A percentile compares a stretch with the other conserved stretches of the same genome.
These are phyloP conservation scores for Striga asiatica DNA, from an alignment of 257 asterid genomes.

Conservation along the genomic window DNA sequence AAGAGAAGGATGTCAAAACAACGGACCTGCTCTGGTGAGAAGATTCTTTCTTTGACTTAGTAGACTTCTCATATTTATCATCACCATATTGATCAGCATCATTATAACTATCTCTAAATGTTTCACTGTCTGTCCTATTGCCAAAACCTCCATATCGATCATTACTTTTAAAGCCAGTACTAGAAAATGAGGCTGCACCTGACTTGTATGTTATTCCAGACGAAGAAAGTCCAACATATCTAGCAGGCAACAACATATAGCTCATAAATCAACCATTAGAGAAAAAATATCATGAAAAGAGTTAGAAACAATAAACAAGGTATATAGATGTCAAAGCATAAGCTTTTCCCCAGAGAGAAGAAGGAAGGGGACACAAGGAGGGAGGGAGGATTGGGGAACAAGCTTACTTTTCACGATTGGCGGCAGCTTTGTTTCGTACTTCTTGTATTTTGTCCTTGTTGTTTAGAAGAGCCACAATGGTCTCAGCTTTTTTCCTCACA, in stretches of 20 bases:
- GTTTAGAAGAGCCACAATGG: constrained; percentile 62
- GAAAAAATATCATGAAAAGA: constrained; percentile 6
- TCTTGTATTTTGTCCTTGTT: constrained; percentile 86
- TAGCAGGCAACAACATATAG: constrained; percentile 20
- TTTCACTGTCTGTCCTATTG: constrained; percentile 37
- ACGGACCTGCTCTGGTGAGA: constrained; percentile 56
- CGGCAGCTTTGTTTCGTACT: constrained; percentile 75
- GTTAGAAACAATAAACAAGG: constrained; percentile 10
- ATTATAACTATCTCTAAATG: constrained; percentile 36
- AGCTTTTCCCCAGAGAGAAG: too few relatives aligned
- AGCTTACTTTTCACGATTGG: constrained; percentile 88
- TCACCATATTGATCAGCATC: constrained; percentile 48
- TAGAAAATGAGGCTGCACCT: constrained; percentile 52
- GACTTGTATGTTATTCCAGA: constrained; percentile 73
- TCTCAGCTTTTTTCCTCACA: constrained; percentile 86
- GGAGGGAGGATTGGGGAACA: too few relatives aligned
- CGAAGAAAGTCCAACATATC: constrained; percentile 88
- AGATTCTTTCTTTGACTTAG: constrained; percentile 43
- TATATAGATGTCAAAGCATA: constrained; percentile 11
- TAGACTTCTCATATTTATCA: constrained; percentile 39
- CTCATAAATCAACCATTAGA: constrained; percentile 12
- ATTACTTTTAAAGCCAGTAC: constrained; percentile 36
- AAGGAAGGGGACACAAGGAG: too few relatives aligned
- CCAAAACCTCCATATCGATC: constrained; percentile 81
- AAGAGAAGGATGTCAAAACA: constrained; percentile 3